These are phyloP conservation scores for Helianthus tuberosus DNA, from an alignment of 129 eudicot species.

Conservation along the genomic window DNA sequence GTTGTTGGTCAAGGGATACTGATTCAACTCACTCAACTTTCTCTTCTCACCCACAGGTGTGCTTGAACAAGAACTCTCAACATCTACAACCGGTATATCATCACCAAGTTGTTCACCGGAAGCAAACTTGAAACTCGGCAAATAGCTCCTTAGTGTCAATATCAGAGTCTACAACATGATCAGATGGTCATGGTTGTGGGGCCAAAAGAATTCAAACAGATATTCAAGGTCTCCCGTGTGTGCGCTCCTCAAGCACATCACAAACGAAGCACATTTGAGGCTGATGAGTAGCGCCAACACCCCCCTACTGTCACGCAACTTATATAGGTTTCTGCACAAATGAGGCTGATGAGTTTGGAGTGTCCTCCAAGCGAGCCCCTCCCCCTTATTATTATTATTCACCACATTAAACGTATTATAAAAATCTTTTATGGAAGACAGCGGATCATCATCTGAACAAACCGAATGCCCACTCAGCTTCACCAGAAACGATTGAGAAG, in stretches of 20 bases:
- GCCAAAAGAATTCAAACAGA: background rate
- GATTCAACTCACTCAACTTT: no score
- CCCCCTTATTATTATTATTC: background rate
- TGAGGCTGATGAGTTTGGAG: background rate
- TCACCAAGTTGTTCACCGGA: no score
- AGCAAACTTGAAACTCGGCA: slow-evolving; percentile 20
- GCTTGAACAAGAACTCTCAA: background rate
- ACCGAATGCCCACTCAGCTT: background rate
- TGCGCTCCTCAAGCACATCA: slow-evolving; percentile 9
- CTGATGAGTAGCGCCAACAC: background rate
- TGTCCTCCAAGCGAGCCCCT: background rate
- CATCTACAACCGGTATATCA: slow-evolving; percentile 11
- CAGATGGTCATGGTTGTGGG: background rate
- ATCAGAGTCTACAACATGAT: no score
- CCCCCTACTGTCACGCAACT: background rate
- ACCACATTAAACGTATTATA: background rate
- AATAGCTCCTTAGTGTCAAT: background rate
- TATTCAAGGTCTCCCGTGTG: background rate
- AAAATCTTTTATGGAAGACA: background rate
- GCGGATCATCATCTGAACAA: background rate
- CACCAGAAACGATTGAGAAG: background rate
- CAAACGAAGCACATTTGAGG: background rate
- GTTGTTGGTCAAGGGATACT: background rate
- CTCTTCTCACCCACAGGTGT: background rate
- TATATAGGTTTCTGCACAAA: background rate